phyloP scores from a whole-genome alignment of 148 eudicot species.

The Mesembryanthemum crystallinum region DNA sequence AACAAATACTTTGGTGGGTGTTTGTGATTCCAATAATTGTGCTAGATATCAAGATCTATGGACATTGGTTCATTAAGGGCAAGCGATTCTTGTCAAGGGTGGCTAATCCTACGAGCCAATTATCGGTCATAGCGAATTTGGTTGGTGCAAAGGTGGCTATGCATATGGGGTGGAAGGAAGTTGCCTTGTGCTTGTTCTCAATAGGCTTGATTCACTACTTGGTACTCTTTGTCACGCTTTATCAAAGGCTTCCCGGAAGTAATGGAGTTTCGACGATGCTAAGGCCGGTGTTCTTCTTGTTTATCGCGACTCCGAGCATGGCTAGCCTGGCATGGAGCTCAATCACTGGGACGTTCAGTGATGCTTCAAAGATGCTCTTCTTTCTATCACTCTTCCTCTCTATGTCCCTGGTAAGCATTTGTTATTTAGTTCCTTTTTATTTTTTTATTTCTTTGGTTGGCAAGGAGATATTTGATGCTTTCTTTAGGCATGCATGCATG shows the following conservation, averaged over 20 bases:
- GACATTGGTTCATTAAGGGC: conserved; percentile 58
- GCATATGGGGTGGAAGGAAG: conserved; percentile 57
- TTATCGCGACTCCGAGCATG: conserved; percentile 62
- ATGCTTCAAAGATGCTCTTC: conserved; percentile 58
- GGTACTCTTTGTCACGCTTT: conserved; percentile 61
- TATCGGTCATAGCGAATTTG: conserved; percentile 53
- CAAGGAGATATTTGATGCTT: too few relatives aligned
- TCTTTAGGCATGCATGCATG: too few relatives aligned
- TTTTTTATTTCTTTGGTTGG: neutral
- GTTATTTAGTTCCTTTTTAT: neutral
- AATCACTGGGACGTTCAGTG: conserved; percentile 42
- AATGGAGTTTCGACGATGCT: conserved; percentile 39
- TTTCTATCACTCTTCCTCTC: conserved; percentile 59
- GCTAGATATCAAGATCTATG: conserved; percentile 58
- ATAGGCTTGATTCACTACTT: conserved; percentile 69
- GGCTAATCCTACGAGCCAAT: conserved; percentile 58
- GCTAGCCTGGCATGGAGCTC: conserved; percentile 66
- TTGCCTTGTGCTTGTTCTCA: conserved; percentile 54
- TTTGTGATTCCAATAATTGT: conserved; percentile 37
- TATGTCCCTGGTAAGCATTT: conserved; percentile 51
- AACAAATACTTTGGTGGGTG: conserved; percentile 26
- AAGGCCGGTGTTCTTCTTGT: conserved; percentile 58
- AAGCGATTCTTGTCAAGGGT: conserved; percentile 46
- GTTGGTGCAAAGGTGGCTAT: conserved; percentile 53
- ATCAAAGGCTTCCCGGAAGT: conserved; percentile 52